phyloP scores from a whole-genome alignment of 2,329 filamentous ascomycete species.

The Cladosporium sp. region DNA sequence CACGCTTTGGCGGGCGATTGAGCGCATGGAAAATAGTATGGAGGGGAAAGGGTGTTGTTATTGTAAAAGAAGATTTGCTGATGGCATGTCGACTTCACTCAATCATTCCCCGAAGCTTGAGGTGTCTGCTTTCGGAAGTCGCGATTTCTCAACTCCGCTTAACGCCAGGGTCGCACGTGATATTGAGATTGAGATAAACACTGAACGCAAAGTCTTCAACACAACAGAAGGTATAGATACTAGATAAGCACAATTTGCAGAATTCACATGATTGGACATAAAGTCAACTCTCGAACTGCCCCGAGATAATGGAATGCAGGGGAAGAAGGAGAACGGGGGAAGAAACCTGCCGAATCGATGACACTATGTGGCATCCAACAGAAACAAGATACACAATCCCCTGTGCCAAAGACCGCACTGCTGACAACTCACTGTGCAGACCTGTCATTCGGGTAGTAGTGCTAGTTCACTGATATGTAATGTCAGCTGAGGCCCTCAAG shows the following conservation, averaged over 20 bases:
- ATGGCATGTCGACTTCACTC: not conserved
- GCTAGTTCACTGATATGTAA: no score
- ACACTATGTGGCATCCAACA: not conserved
- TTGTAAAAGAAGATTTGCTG: not conserved
- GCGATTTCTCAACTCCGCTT: not conserved
- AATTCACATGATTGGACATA: not conserved
- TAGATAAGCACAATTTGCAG: not conserved
- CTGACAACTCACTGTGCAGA: not conserved
- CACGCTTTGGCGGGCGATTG: slow-evolving; percentile 36
- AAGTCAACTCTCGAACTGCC: no score
- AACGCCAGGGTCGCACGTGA: not conserved
- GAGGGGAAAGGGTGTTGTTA: not conserved
- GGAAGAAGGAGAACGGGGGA: not conserved
- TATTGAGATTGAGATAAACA: no score
- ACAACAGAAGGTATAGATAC: not conserved
- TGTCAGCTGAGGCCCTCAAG: not conserved
- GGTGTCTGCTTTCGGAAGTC: slow-evolving; percentile 9
- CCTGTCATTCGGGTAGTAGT: not conserved
- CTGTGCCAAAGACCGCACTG: not conserved
- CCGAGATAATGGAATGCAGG: no score
- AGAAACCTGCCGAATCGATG: not conserved
- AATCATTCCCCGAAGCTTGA: slow-evolving; percentile 3
- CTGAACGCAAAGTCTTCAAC: no score
- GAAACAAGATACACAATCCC: not conserved
- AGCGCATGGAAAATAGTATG: slow-evolving; percentile 30